Evolutionary conservation across 805 yeast species (phyloP).

Genomic region (Candida vaughaniae): DNA sequence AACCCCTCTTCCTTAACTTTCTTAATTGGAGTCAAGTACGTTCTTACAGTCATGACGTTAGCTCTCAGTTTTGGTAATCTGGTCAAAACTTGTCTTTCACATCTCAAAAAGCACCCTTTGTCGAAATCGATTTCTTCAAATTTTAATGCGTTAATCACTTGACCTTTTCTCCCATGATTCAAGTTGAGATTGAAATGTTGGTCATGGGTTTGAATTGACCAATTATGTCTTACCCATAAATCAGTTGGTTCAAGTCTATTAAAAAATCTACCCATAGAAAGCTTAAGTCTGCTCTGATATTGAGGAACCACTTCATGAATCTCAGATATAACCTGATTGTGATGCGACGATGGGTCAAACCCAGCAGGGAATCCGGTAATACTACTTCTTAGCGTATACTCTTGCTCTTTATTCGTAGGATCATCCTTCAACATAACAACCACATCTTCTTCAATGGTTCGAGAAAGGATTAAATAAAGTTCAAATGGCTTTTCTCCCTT

Average conservation of each 20-base stretch:
- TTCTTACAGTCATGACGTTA: constrained; percentile 35
- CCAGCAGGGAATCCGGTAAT: constrained; percentile 70
- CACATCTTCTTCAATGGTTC: constrained; percentile 62
- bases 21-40: constrained; percentile 32
- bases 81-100: constrained; percentile 37
- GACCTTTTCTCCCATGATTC: constrained; percentile 35
- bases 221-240: constrained; percentile 63
- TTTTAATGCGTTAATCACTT: constrained; percentile 19
- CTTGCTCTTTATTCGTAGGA: constrained; percentile 43
- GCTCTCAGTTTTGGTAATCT: constrained; percentile 37
- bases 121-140: constrained; percentile 35
- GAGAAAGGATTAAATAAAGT: constrained; percentile 24
- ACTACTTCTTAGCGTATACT: constrained; percentile 58
- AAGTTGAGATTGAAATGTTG: constrained; percentile 25
- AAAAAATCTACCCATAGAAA: constrained; percentile 69
- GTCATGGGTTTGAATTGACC: constrained; percentile 67
- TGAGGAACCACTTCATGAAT: constrained; percentile 76
- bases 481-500: constrained; percentile 15
- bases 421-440: constrained; percentile 48
- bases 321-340: constrained; percentile 52
- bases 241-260: constrained; percentile 51
- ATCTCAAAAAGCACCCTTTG: constrained; percentile 30
- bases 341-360: constrained; percentile 58
- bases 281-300: constrained; percentile 52
- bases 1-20: constrained; percentile 32